Conservation (phyloP, 805 yeast species). For the Huiozyma naganishii region DNA sequence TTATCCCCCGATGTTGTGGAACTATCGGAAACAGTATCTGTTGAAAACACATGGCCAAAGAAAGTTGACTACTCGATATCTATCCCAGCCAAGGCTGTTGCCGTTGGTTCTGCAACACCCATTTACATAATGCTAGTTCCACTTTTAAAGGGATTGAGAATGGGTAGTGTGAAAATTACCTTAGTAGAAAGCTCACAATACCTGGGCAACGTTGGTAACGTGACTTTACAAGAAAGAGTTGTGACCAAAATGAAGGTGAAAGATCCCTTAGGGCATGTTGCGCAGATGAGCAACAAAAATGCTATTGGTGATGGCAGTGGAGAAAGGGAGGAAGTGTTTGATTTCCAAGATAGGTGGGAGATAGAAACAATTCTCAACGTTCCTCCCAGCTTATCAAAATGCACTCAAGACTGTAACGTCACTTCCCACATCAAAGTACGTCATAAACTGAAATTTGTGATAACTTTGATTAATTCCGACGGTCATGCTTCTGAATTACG, state of each 20-base stretch:
- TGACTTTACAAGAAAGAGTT: slow-evolving; percentile 51
- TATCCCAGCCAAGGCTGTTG: slow-evolving; percentile 79
- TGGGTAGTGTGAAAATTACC: slow-evolving; percentile 62
- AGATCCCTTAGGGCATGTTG: slow-evolving; percentile 23
- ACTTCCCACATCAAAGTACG: slow-evolving; percentile 64
- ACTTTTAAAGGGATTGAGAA: slow-evolving; percentile 61
- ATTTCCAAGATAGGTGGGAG: slow-evolving; percentile 61
- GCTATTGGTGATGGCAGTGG: slow-evolving; percentile 3
- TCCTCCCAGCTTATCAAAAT: slow-evolving; percentile 63
- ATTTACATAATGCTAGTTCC: slow-evolving; percentile 69
- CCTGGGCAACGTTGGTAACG: slow-evolving; percentile 49
- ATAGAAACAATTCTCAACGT: slow-evolving; percentile 47
- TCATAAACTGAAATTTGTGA: slow-evolving; percentile 76
- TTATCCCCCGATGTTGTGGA: slow-evolving; percentile 81
- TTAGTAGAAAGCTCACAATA: slow-evolving; percentile 58
- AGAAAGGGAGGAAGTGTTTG: slow-evolving; percentile 1
- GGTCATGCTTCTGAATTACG: slow-evolving; percentile 89
- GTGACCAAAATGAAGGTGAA: slow-evolving; percentile 44
- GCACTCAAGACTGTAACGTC: slow-evolving; percentile 82
- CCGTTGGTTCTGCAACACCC: slow-evolving; percentile 74
- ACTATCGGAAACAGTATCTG: slow-evolving; percentile 82
- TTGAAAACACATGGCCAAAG: slow-evolving; percentile 92
- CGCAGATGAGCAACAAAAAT: slow-evolving; percentile 14
- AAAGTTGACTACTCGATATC: slow-evolving; percentile 86
- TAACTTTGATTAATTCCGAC: slow-evolving; percentile 75